phyloP scores from a whole-genome alignment of 805 yeast genomes.

The Suhomyces emberorum region DNA sequence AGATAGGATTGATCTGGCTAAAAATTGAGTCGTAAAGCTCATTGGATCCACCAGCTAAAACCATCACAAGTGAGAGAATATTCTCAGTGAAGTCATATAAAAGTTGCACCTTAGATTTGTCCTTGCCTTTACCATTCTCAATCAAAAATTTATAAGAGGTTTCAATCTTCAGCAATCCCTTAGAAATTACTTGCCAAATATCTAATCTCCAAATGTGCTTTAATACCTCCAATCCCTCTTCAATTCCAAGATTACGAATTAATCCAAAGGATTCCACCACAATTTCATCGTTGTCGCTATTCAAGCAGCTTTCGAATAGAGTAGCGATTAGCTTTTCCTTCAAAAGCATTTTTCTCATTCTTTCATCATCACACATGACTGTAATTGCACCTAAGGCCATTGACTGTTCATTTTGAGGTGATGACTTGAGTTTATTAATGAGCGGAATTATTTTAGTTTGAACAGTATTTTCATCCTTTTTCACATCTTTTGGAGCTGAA shows the following conservation, averaged over 20 bases:
- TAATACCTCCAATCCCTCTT: slow-evolving; percentile 84
- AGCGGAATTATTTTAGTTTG: slow-evolving; percentile 65
- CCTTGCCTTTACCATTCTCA: slow-evolving; percentile 18
- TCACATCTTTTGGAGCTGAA: slow-evolving; percentile 17
- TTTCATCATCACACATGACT: slow-evolving; percentile 65
- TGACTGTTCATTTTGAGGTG: slow-evolving; percentile 67
- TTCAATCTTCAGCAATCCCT: slow-evolving; percentile 49
- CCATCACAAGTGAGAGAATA: slow-evolving; percentile 62
- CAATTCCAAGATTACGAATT: slow-evolving; percentile 73
- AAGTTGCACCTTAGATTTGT: slow-evolving; percentile 45
- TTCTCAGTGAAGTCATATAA: slow-evolving; percentile 72
- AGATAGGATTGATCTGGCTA: slow-evolving; percentile 37
- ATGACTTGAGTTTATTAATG: slow-evolving; percentile 58
- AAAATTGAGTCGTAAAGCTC: slow-evolving; percentile 48
- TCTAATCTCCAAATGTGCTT: slow-evolving; percentile 73
- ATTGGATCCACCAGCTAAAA: slow-evolving; percentile 61
- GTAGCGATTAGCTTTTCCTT: slow-evolving; percentile 69
- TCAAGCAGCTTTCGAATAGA: slow-evolving; percentile 59
- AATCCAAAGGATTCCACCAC: slow-evolving; percentile 80
- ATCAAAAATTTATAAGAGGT: slow-evolving; percentile 45
- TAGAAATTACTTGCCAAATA: slow-evolving; percentile 61
- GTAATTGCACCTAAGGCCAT: slow-evolving; percentile 75
- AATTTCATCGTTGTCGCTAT: slow-evolving; percentile 68
- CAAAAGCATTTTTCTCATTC: slow-evolving; percentile 58
- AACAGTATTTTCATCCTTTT: slow-evolving; percentile 46